Base-by-base conservation (phyloP, 495 filamentous ascomycete genomes). In the Aspergillus ostianus region DNA sequence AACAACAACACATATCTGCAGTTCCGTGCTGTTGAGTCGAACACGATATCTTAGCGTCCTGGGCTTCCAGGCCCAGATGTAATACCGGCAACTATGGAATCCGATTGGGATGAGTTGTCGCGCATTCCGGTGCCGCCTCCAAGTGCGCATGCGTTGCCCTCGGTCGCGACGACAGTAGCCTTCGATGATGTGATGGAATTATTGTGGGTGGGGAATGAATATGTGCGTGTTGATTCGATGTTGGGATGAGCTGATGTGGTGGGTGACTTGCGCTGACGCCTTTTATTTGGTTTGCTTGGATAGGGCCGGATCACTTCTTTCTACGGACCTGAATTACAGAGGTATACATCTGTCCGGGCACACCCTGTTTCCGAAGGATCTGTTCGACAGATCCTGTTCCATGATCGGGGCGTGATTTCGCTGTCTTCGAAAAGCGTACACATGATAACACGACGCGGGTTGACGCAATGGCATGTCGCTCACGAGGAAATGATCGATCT, bases 181-280 rank as follows among this genome's bases (percentile, higher is more conserved):
- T 98, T 98, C 68, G 94, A 99, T 69, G 87, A 87, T 58, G 79
- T 83, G 47, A 86, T 93, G 69, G 94, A 98, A 72, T 83, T 98
- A 30, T 71, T 98, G 60, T 98, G 95, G 94, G 82, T 85, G 10
- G 94, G 94, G 13, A 93, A 92, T 73, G 89, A 92, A 77, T 89
- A 85, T 80, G 92, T 95, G 76, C 75, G 87, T 63, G 48, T 62
- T 53, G 18, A 23, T 6, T 6, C 6, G 8, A 20, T 21, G 3
- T 15, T 8, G 17, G n/a, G 6, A 21, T 13, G 8, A 45, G 10
- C 13, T 9, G 2, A 27, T 52, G 8, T 29, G n/a, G 21, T 30
- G 23, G 6, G 9, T 13, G 15, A 10, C 19, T 15, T 26, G 19
- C 51, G 23, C 56, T 65, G 46, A 65, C 57, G 10, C 26, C 47